Base-by-base conservation (phyloP, 2,329 filamentous ascomycete species). In the Colletotrichum sojae region DNA sequence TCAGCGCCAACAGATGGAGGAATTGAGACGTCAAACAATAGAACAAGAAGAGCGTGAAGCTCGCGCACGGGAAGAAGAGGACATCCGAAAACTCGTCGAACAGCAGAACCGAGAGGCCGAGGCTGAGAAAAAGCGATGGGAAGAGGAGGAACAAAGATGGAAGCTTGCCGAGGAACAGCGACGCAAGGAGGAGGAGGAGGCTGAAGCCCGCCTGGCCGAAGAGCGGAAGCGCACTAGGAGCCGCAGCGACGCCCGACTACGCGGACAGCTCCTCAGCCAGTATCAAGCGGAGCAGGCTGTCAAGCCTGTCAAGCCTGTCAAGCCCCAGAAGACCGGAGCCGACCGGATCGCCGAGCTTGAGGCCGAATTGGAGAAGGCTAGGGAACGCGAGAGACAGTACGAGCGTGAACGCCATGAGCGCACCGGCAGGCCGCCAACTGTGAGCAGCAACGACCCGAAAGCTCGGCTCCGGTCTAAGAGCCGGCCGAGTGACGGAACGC, bases 251-350 rank as follows among this genome's bases (percentile, higher is more conserved):
- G 85, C 86, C 45, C 89, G 91, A 71, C 84, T 97, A 22, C 91
- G 91, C 69, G 94, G 94, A 2, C 94, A 97, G 76, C 95, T 91
- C 74, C 86, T 97, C 58, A 95, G 93, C 76, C 92, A 97, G 77
- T 97, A 97, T 77, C 92, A 94, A 78, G 90, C 91, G 20, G 91
- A 94, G 73, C 90, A 92, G 76, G 79, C 84, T 70, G 76, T 79
- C 22, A 36, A 36, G 31, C 31, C 31, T 70, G 76, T 79, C 22
- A 36, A 36, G 31, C 31, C 31, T 4, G 10, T 36, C 31, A 71
- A 71, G 31, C 57, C 71, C 4, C 71, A 72, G 22, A 71, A 69
- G 69, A 72, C 71, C 3, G 73, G 65, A 77, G 76, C 73, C 75
- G 74, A 77, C 2, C 65, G 71, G n/a, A 72, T 72, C 80, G 67